Percentiles rank a stretch among this genome's conserved stretches.
These are phyloP conservation scores for Chaetomium globosum DNA, from an alignment of 2,329 filamentous ascomycete genomes.

Conservation along the genomic window DNA sequence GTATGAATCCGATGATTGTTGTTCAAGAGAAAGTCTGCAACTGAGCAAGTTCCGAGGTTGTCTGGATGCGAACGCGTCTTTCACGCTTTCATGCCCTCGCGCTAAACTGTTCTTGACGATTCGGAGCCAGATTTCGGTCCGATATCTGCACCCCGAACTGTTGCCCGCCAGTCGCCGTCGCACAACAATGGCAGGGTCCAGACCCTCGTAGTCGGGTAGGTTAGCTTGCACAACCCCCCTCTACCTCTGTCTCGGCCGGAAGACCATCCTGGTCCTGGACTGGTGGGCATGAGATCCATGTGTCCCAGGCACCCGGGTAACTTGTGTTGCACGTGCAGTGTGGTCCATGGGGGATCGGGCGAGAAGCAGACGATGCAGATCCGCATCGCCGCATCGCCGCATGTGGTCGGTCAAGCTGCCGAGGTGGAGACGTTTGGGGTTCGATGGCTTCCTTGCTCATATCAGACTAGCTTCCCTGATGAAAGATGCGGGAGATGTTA, in stretches of 20 bases:
- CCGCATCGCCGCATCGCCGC: background rate
- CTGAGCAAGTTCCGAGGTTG: background rate
- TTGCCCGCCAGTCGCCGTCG: background rate
- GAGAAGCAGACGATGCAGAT: background rate
- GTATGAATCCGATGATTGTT: background rate
- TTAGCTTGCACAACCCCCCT: background rate
- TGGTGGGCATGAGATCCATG: background rate
- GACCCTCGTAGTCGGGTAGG: background rate
- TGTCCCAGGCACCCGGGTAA: slow-evolving; percentile 9
- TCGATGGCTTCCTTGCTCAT: slow-evolving; percentile 3
- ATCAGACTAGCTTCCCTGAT: background rate
- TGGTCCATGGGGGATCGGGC: background rate
- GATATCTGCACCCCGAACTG: slow-evolving; percentile 22
- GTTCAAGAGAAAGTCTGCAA: no score
- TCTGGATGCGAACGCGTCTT: background rate
- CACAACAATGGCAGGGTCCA: slow-evolving; percentile 4
- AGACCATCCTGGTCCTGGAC: slow-evolving; percentile 3
- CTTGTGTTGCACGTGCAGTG: background rate
- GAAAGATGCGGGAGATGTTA: slow-evolving; percentile 26
- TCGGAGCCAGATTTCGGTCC: slow-evolving; percentile 23
- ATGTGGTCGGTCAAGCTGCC: slow-evolving; percentile 13
- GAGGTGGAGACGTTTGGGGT: slow-evolving; percentile 6
- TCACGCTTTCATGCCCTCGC: background rate
- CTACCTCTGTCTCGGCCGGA: slow-evolving; percentile 13
- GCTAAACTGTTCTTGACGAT: slow-evolving; percentile 2